These are phyloP conservation scores for Carex pumila DNA, from an alignment of 176 grass and related monocot genomes.

Conservation along the genomic window DNA sequence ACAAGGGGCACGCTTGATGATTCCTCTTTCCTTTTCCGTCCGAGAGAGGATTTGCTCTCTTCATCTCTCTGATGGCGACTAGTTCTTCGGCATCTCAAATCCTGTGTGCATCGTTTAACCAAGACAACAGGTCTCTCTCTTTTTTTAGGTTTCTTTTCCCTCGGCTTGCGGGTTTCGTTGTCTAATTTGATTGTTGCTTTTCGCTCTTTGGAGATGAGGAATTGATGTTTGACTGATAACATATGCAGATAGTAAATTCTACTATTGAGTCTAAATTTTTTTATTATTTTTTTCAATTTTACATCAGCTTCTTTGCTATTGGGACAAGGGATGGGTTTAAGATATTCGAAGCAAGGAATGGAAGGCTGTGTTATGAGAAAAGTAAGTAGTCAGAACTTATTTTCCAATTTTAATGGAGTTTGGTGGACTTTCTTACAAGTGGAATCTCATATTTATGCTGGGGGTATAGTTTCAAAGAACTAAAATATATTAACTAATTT, in stretches of 20 bases:
- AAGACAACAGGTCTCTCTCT: slow-evolving; percentile 64
- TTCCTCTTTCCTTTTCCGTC: not conserved
- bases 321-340: slow-evolving; percentile 80
- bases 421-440: not conserved
- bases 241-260: not conserved
- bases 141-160: not conserved
- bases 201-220: not conserved
- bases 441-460: not conserved
- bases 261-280: not conserved
- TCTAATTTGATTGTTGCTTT: not conserved
- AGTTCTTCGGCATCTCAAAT: slow-evolving; percentile 46
- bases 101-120: slow-evolving; percentile 88
- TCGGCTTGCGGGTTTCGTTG: not conserved
- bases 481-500: not conserved
- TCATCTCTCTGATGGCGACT: slow-evolving; percentile 45
- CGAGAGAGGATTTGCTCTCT: not conserved
- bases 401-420: not conserved
- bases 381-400: slow-evolving; percentile 25
- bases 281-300: not conserved
- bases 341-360: slow-evolving; percentile 71
- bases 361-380: slow-evolving; percentile 59
- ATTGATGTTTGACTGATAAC: not conserved
- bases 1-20: not conserved
- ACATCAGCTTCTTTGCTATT: slow-evolving; percentile 60
- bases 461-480: not conserved